Evolutionary conservation across 768 basidiomycete species (phyloP), one percentile per base, ranked within the genome.

Genomic region (Mycena chlorophos): DNA sequence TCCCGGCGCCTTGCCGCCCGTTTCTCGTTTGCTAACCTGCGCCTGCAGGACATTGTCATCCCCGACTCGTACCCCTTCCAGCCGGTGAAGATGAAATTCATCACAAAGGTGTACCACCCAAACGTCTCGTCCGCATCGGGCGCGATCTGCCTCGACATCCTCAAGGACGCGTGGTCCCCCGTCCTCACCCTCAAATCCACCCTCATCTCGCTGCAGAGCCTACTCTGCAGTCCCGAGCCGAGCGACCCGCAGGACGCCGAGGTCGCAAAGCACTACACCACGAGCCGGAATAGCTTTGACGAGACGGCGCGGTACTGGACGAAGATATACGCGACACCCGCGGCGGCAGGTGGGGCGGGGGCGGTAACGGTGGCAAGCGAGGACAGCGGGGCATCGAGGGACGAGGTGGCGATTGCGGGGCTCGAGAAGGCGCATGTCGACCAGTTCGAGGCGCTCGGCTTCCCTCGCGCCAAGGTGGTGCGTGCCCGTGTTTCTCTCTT

Each of bases 211-310:
- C 81, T 98, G 14, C 96, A 98, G 69, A 92, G 90, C 34, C 79
- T 98, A 22, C 78, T 98, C 17, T 96, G 94, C 71, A 89, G 88
- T 8, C 96, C 96, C 0, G 94, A 97, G 68, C 95, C 96, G 6
- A 91, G 89, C 60, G 96, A 98, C 67, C 96, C 95, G 0, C 95
- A 98, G 73, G 96, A 98, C 67, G 96, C 95, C 0, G 94, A 98
- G 73, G 95, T 98, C 12, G 95, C 95, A 13, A 98, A 97, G 69
- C 96, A 97, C 67, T 98, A 91, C 65, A 89, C 91, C 70, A 92
- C 94, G 13, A 91, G 88, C 69, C 88, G 88, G 68, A 73, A 75
- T 23, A 87, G 88, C 64, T 98, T 98, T 62, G 91, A 95, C 55
- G 89, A 89, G 34, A 98, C 95, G 3, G 95, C 95, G 54, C 79